Evolutionary conservation across 2,329 filamentous ascomycete genomes (phyloP).

Genomic region (Teratosphaeria gauchensis): DNA sequence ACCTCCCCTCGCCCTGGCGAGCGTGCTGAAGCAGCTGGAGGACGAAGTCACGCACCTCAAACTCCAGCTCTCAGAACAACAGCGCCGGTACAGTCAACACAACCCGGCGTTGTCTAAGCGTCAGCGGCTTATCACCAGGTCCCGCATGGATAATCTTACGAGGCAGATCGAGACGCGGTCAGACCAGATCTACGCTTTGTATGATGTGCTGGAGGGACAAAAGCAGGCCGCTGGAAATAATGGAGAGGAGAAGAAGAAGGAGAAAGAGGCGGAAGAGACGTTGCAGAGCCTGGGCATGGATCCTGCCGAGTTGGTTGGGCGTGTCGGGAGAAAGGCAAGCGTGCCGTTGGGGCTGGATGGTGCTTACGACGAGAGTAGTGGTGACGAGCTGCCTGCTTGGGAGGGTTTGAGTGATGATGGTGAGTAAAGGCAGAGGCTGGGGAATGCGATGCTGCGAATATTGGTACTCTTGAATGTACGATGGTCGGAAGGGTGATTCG

Average conservation of each 20-base stretch:
- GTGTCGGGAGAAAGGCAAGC: conserved; percentile 11
- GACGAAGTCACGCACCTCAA: conserved; percentile 73
- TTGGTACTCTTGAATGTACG: background rate
- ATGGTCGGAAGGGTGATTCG: background rate
- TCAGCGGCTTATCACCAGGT: conserved; percentile 52
- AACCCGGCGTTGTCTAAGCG: conserved; percentile 58
- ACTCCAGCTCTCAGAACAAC: conserved; percentile 53
- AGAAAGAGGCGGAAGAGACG: conserved; percentile 34
- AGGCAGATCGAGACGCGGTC: conserved; percentile 61
- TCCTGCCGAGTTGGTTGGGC: conserved; percentile 24
- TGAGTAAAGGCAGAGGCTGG: conserved; percentile 6
- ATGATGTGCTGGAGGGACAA: conserved; percentile 76
- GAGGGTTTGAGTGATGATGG: conserved; percentile 23
- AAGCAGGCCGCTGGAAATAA: conserved; percentile 47
- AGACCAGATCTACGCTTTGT: conserved; percentile 71
- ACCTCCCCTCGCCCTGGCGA: conserved; percentile 63
- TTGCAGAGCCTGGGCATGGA: conserved; percentile 33
- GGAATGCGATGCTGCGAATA: background rate
- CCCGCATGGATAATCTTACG: conserved; percentile 52
- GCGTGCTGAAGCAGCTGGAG: conserved; percentile 72
- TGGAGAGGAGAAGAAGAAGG: conserved; percentile 29
- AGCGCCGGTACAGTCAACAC: conserved; percentile 53
- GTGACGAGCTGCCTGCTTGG: conserved; percentile 20
- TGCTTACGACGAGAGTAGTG: conserved; percentile 16
- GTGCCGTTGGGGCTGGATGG: conserved; percentile 11